Percentiles rank a stretch among this genome's conserved stretches.
Conservation (phyloP, 192 early-diverging fungal species). For the Coemansia sp. region DNA sequence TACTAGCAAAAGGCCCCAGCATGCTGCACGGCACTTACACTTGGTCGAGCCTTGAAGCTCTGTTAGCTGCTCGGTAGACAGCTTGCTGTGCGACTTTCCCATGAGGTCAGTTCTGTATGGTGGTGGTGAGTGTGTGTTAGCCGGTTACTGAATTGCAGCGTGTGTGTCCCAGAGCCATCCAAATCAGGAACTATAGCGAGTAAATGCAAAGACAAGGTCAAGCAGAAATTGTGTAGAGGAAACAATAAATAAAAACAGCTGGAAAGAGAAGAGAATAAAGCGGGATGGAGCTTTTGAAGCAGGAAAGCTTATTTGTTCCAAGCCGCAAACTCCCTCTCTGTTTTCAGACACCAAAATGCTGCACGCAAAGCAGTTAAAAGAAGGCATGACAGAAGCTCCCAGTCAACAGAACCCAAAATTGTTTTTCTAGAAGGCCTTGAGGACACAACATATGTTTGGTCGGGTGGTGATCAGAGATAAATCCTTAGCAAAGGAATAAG, state of each 20-base stretch:
- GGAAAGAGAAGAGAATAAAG: not conserved
- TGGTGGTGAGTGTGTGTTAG: conserved; percentile 2
- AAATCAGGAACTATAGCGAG: not conserved
- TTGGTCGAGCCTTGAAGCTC: conserved; percentile 79
- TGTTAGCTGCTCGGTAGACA: conserved; percentile 71
- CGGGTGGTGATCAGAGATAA: not conserved
- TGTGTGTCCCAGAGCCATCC: conserved; percentile 3
- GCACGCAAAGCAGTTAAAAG: not conserved
- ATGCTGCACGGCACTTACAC: conserved; percentile 64
- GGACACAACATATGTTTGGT: not conserved
- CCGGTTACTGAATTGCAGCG: not conserved
- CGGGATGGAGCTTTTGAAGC: not conserved
- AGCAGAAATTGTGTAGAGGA: not conserved
- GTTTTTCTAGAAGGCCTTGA: not conserved
- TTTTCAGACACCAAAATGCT: not conserved
- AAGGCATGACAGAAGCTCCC: conserved; percentile 3
- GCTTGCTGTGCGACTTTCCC: conserved; percentile 86
- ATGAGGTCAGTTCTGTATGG: conserved; percentile 43
- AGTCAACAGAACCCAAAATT: conserved; percentile 5
- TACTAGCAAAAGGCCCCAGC: too few species aligned
- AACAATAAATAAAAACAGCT: not conserved
- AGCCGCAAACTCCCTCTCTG: not conserved
- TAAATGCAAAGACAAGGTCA: not conserved
- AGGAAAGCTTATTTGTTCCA: not conserved
- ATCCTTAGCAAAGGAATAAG: not conserved